These are phyloP conservation scores for Fistulinella cinereoalba DNA, from an alignment of 1,284 basidiomycete species.

Conservation along the genomic window DNA sequence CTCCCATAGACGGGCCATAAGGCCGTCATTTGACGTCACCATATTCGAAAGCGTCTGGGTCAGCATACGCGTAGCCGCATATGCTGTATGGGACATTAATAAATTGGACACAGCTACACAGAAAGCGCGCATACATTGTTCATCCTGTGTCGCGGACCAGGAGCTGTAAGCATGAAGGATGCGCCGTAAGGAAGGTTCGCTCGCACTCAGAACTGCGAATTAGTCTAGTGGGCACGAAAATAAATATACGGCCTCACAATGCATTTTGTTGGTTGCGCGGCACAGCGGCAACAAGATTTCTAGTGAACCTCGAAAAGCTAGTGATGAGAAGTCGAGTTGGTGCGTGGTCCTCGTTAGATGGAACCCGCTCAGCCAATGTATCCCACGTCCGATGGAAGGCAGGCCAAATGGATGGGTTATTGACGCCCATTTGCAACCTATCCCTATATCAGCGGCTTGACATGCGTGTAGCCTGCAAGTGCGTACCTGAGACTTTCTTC, in stretches of 20 bases:
- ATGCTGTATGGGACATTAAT: slow-evolving; percentile 40
- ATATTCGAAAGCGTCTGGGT: slow-evolving; percentile 73
- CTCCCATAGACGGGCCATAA: slow-evolving; percentile 58
- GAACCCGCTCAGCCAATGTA: slow-evolving; percentile 47
- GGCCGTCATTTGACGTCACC: slow-evolving; percentile 61
- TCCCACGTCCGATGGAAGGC: slow-evolving; percentile 55
- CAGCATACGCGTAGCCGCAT: slow-evolving; percentile 54
- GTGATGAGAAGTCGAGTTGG: slow-evolving; percentile 40
- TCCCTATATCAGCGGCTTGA: slow-evolving; percentile 6
- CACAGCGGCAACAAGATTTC: slow-evolving; percentile 71
- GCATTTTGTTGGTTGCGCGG: slow-evolving; percentile 61
- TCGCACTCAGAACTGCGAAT: slow-evolving; percentile 42
- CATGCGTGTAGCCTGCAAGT: background rate
- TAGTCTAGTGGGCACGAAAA: slow-evolving; percentile 3
- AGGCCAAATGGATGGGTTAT: slow-evolving; percentile 51
- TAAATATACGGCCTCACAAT: slow-evolving; percentile 50
- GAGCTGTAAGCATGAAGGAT: slow-evolving; percentile 65
- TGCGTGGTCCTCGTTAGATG: slow-evolving; percentile 38
- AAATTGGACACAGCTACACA: slow-evolving; percentile 13
- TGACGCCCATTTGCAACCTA: slow-evolving; percentile 46
- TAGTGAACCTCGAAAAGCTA: slow-evolving; percentile 66
- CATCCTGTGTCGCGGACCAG: slow-evolving; percentile 57
- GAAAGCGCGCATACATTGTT: slow-evolving; percentile 42
- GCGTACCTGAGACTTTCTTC: slow-evolving; percentile 45
- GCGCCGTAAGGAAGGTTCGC: slow-evolving; percentile 47